phyloP scores from a whole-genome alignment of 108 stramenopile species.

The Cyclotella distinguenda region DNA sequence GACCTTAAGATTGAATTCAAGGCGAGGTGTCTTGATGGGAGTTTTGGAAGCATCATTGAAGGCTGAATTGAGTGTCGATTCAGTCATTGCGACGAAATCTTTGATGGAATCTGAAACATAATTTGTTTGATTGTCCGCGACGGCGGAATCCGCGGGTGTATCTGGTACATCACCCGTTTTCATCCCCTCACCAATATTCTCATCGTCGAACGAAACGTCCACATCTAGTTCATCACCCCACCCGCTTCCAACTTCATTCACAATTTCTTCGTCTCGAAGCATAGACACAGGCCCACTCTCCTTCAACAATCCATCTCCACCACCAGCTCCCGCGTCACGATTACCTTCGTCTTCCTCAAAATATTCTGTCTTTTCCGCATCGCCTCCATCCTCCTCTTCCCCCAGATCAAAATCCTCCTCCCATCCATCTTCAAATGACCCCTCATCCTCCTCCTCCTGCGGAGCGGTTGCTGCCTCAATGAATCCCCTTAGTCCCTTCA shows the following conservation, averaged over 20 bases:
- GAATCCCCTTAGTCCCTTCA: conserved; percentile 43
- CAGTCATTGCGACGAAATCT: conserved; percentile 36
- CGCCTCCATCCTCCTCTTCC: not conserved
- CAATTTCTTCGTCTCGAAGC: not conserved
- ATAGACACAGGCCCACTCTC: not conserved
- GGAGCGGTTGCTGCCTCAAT: conserved; percentile 45
- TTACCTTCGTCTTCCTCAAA: not conserved
- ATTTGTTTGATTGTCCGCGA: not conserved
- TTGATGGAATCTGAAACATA: conserved; percentile 23
- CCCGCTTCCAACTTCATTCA: not conserved
- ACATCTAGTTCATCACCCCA: not conserved
- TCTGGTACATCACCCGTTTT: not conserved
- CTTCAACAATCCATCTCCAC: not conserved
- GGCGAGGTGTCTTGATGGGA: not conserved
- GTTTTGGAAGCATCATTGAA: conserved; percentile 15
- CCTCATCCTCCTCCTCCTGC: conserved; percentile 5
- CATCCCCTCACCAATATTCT: not conserved
- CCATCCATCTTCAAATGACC: conserved; percentile 4
- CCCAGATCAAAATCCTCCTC: not conserved
- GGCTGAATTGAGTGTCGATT: conserved; percentile 24
- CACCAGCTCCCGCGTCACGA: not conserved
- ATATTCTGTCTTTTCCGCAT: not conserved
- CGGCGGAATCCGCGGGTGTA: not conserved
- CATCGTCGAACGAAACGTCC: conserved; percentile 1
- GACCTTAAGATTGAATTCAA: not conserved